Conservation (phyloP, 1,284 basidiomycete genomes). For the Heterobasidion irregulare region DNA sequence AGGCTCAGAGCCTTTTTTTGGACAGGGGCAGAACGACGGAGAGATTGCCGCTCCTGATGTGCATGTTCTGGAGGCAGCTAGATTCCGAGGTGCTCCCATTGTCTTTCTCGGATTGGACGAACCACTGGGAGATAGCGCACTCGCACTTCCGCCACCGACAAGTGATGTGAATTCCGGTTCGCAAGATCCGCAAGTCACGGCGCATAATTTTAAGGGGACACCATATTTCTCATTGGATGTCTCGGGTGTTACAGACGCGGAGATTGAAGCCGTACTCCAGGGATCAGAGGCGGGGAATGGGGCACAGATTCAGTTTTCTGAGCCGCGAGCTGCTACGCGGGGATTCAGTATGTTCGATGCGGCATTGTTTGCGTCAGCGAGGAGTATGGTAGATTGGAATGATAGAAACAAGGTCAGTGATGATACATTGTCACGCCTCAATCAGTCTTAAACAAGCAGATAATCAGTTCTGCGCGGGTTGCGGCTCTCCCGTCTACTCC, state of each 20-base stretch:
- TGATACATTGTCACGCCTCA: not conserved
- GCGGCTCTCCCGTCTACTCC: constrained; percentile 77
- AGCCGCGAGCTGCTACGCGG: constrained; percentile 56
- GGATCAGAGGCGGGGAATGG: constrained; percentile 28
- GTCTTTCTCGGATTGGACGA: constrained; percentile 82
- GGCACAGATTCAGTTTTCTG: constrained; percentile 49
- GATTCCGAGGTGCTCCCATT: constrained; percentile 48
- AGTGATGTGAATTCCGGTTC: constrained; percentile 31
- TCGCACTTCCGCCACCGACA: not conserved
- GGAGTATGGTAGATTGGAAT: constrained; percentile 89
- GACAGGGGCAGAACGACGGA: constrained; percentile 51
- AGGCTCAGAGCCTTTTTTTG: constrained; percentile 48
- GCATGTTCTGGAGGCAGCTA: constrained; percentile 52
- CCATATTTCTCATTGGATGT: constrained; percentile 80
- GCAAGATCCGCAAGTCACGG: constrained; percentile 27
- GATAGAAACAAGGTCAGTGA: constrained; percentile 62
- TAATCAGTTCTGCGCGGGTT: constrained; percentile 78
- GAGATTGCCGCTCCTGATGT: constrained; percentile 30
- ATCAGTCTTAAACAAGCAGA: constrained; percentile 2
- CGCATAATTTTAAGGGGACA: constrained; percentile 59
- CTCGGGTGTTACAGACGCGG: constrained; percentile 36
- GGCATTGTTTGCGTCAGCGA: constrained; percentile 66
- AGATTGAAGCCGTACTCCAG: constrained; percentile 37
- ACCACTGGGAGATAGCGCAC: constrained; percentile 25
- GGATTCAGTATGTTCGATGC: constrained; percentile 52